A percentile compares a stretch with the other conserved stretches of the same genome.
These are phyloP conservation scores for Claviceps purpurea DNA, from an alignment of 2,329 filamentous ascomycete genomes.

Conservation along the genomic window DNA sequence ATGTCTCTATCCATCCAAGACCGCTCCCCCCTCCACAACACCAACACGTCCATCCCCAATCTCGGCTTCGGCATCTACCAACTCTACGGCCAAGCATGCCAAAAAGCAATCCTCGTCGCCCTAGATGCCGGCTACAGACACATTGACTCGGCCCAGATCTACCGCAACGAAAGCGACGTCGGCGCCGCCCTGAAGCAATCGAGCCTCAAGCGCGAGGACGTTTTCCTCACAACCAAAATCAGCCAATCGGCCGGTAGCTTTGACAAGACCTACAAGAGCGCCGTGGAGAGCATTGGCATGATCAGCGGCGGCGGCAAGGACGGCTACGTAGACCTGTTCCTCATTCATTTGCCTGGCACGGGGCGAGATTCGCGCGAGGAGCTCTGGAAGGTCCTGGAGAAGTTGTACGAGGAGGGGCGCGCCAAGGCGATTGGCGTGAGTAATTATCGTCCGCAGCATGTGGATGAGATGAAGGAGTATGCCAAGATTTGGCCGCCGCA, in stretches of 20 bases:
- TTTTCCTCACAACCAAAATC: conserved; percentile 64
- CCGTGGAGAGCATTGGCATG: conserved; percentile 49
- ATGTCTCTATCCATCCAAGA: conserved; percentile 8
- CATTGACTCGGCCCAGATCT: conserved; percentile 50
- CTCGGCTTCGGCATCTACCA: conserved; percentile 63
- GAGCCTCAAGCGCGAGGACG: conserved; percentile 38
- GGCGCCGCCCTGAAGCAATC: conserved; percentile 48
- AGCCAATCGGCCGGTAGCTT: conserved; percentile 28
- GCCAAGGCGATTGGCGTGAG: conserved; percentile 57
- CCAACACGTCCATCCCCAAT: conserved; percentile 36
- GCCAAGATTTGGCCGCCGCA: conserved; percentile 57
- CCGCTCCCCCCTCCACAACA: conserved; percentile 12
- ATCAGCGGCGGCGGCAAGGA: conserved; percentile 31
- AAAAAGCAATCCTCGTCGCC: conserved; percentile 43
- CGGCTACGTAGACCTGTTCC: conserved; percentile 58
- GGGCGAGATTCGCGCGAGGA: conserved; percentile 41
- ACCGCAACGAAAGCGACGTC: conserved; percentile 55
- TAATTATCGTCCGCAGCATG: conserved; percentile 55
- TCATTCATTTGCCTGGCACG: conserved; percentile 52
- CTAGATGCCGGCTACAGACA: conserved; percentile 47
- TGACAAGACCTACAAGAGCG: conserved; percentile 45
- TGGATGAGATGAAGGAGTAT: conserved; percentile 54
- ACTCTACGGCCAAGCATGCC: conserved; percentile 39
- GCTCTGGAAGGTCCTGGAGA: conserved; percentile 55
- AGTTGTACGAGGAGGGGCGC: conserved; percentile 43